Percentiles rank a stretch among this genome's conserved stretches.
Evolutionary conservation across 345 rosid genomes (phyloP).

Genomic region (Corchorus capsularis): DNA sequence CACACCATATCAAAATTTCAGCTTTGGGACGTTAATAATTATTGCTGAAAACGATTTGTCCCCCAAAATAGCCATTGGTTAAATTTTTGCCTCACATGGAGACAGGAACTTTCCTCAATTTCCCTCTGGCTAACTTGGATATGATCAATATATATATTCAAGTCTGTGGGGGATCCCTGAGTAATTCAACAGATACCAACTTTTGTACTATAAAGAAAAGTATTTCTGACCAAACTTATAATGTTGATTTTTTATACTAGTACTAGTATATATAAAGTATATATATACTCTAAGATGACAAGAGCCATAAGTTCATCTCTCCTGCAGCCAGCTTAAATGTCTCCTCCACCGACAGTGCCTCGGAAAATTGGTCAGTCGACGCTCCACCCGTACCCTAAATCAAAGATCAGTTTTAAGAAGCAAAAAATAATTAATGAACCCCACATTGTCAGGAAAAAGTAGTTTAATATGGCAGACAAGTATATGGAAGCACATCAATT

Average conservation of each 20-base stretch:
- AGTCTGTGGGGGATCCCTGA: background rate
- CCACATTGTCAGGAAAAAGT: background rate
- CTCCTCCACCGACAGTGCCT: conserved; percentile 47
- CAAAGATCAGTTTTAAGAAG: background rate
- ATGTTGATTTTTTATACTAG: background rate
- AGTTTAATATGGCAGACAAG: background rate
- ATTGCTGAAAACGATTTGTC: no score
- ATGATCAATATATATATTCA: no score
- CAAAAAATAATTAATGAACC: background rate
- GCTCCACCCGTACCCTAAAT: conserved; percentile 29
- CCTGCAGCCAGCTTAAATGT: conserved; percentile 50
- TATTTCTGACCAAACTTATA: background rate
- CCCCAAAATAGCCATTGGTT: no score
- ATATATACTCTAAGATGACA: conserved; percentile 29
- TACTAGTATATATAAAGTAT: background rate
- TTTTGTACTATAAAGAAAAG: background rate
- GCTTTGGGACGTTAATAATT: no score
- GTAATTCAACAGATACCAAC: background rate
- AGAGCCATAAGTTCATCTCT: conserved; percentile 53
- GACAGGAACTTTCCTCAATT: background rate
- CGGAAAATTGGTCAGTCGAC: conserved; percentile 28
- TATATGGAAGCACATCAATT: background rate
- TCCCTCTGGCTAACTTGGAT: background rate
- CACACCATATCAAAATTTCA: conserved; percentile 4
- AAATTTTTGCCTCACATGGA: no score